Evolutionary conservation across 345 rosid species (phyloP).

Genomic region (Brassica cretica): DNA sequence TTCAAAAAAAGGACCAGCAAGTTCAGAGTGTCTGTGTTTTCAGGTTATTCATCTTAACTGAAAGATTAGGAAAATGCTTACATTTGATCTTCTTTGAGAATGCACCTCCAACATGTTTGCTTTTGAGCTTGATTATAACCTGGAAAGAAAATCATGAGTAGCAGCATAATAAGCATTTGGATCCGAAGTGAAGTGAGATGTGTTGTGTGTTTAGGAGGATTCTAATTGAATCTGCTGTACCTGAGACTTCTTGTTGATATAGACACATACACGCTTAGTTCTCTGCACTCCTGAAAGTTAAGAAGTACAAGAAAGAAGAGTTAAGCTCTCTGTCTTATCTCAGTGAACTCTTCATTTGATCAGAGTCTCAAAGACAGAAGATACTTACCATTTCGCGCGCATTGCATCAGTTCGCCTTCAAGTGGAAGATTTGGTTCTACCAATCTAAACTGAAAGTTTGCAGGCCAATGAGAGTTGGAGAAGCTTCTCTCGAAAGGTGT

Average conservation of each 20-base stretch:
- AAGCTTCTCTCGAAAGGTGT: constrained; percentile 72
- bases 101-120: constrained; percentile 46
- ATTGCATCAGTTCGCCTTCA: constrained; percentile 41
- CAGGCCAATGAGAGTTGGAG: constrained; percentile 50
- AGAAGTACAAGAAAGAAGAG: constrained; percentile 5
- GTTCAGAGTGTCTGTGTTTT: constrained; percentile 21
- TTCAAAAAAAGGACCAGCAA: constrained; percentile 24
- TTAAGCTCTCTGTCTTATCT: constrained; percentile 18
- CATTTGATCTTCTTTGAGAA: constrained; percentile 44
- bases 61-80: constrained; percentile 14
- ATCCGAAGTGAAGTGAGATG: constrained; percentile 5
- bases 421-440: constrained; percentile 35
- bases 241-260: constrained; percentile 43
- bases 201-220: constrained; percentile 5
- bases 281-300: constrained; percentile 37
- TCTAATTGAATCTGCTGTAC: constrained; percentile 22
- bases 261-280: constrained; percentile 36
- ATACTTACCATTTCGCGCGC: constrained; percentile 38
- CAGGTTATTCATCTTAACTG: constrained; percentile 17
- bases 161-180: constrained; percentile 25
- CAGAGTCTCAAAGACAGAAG: background rate
- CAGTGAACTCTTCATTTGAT: constrained; percentile 3
- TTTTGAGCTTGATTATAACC: constrained; percentile 46
- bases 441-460: constrained; percentile 38
- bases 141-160: constrained; percentile 17